Base-by-base conservation (phyloP, 805 yeast species). In the Candida pini region DNA sequence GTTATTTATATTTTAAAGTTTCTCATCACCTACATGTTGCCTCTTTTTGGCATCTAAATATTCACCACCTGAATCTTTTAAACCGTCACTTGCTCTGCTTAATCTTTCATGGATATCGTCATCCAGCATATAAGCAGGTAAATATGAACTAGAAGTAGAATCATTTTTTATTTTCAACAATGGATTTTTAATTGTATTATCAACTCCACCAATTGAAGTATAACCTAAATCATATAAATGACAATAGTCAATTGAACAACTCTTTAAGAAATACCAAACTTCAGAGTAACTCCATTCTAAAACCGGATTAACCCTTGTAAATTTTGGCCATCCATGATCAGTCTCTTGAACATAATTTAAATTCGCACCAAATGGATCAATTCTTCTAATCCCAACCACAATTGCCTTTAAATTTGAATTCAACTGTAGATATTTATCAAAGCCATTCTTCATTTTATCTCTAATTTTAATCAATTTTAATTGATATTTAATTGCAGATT, bases 251-350 rank as follows among this genome's bases (percentile, higher is more conserved):
- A 81, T 68, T n/a, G 68, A 53, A 15, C 76, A 63, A 16, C 62
- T 71, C 15, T 76, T 59, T 32, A 90, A 58, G 51, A 90, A 89
- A 44, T 76, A 75, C 98, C 98, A 92, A 3, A 92, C 69, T 38
- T 88, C 85, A 15, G 72, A 70, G 46, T 85, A 82, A 26, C 73
- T 73, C 97, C 97, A 92, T 36, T 84, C 84, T 28, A 92, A 66
- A 6, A 92, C 77, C 0, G 98, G 97, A 50, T 89, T 95, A 4
- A 89, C 65, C 32, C 98, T 62, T 43, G 80, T 60, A 53, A 92
- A 90, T 18, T 68, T 62, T 4, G 98, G 98, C 97, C 97, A 92
- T 38, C 87, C 78, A 39, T 78, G 80, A 51, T 90, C 96, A 0
- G 98, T 92, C 26, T 51, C 58, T 51, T 87, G 94, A 34, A 85